Evolutionary conservation across 179 eudicot species (phyloP), one percentile per base, ranked within the genome.

Genomic region (Drosera spatulata): DNA sequence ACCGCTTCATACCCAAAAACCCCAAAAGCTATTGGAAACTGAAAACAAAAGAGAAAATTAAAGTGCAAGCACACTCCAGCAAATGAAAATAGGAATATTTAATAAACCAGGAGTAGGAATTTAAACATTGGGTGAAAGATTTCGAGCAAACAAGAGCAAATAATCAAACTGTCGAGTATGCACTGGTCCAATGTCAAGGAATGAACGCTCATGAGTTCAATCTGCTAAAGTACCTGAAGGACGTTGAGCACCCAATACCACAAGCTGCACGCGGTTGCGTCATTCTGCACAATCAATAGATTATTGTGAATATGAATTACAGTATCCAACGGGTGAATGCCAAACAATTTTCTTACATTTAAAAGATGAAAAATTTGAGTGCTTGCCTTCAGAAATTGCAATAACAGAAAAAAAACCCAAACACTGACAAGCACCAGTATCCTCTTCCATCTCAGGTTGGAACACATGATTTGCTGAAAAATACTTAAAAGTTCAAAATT

Each of bases 351-450:
- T 22, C 33, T 22, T 22, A 22, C 33, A 22, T 22, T 0, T 22
- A 22, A 22, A 22, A 22, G 33, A 22, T 22, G 33, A 22, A 22
- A 22, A 22, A 22, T 22, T 22, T 22, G 33, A 22, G 61, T 66
- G 65, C 87, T 75, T 82, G 73, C 98, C 95, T 91, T 89, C 42
- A 81, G 62, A 58, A 93, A 52, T 77, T 93, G 99, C 66, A 93
- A 86, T 69, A 85, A 73, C 61, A 93, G 68, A 55, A 93, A 93
- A 11, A 72, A 61, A 58, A 67, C 64, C 96, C 99, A 93, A 2
- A 93, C 86, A 5, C 75, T 58, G 7, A 77, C 54, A 46, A 93
- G 73, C 67, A 79, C 72, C n/a, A 80, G 45, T 57, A 93, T 53
- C 66, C 81, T 77, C 75, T 82, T 81, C 80, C 88, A 72, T 33